A percentile compares a stretch with the other conserved stretches of the same genome.
phyloP scores from a whole-genome alignment of 225 moss, liverwort and hornwort genomes.

The Ulota crispa region DNA sequence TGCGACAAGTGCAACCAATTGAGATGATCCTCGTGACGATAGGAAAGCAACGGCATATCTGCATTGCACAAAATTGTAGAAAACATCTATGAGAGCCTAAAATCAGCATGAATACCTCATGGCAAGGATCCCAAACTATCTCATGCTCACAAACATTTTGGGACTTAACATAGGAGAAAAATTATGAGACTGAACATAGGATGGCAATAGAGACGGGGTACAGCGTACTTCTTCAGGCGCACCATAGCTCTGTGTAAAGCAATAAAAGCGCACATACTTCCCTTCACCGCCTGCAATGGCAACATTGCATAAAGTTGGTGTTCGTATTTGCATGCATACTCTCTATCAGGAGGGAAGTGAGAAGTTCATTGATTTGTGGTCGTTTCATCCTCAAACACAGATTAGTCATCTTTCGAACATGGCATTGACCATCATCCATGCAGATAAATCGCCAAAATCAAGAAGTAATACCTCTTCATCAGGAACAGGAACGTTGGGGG shows the following conservation, averaged over 20 bases:
- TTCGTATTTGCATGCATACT: slow-evolving; percentile 2
- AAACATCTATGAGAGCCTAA: slow-evolving; percentile 4
- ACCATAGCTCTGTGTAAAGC: slow-evolving; percentile 86
- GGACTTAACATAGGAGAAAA: no score
- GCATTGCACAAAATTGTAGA: slow-evolving; percentile 30
- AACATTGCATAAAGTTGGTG: slow-evolving; percentile 5
- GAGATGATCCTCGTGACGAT: slow-evolving; percentile 71
- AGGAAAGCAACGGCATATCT: slow-evolving; percentile 86
- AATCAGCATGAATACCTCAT: slow-evolving; percentile 6
- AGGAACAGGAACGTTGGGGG: slow-evolving; percentile 93
- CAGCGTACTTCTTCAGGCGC: slow-evolving; percentile 65
- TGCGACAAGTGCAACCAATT: slow-evolving; percentile 86
- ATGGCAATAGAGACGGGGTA: neutral
- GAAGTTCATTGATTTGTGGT: neutral
- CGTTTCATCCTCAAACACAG: neutral
- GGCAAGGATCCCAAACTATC: slow-evolving; percentile 9
- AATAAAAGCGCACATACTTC: slow-evolving; percentile 89
- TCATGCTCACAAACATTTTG: slow-evolving; percentile 7
- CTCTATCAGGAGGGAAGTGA: neutral
- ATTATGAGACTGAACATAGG: neutral
- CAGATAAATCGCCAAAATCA: neutral
- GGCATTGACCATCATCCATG: neutral
- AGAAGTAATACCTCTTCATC: slow-evolving; percentile 77
- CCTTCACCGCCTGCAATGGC: slow-evolving; percentile 65
- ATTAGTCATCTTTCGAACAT: neutral